Evolutionary conservation across 2,329 filamentous ascomycete species (phyloP), one percentile per base, ranked within the genome.

Genomic region (Cytospora paraplurivora): DNA sequence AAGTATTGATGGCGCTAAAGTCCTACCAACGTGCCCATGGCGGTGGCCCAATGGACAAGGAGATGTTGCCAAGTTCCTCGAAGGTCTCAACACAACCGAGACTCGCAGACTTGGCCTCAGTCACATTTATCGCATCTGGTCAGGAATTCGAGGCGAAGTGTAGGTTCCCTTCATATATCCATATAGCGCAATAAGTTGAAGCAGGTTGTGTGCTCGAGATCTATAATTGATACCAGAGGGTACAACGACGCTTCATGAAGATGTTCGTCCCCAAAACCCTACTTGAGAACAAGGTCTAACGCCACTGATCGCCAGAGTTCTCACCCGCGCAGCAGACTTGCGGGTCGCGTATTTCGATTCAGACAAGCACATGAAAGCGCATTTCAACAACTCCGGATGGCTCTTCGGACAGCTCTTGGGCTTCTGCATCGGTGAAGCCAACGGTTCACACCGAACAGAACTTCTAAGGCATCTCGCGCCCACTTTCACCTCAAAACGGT

Each of bases 331-430:
- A 35, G 34, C 34, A 7, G 34, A 35, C 34, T 35, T 80, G 0
- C 62, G 75, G 64, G 63, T 66, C 0, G 71, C 80, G 8, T 81
- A 79, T 66, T 71, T 70, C 37, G 79, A 81, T 64, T 82, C 79
- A 0, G 72, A 81, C 60, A 73, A 69, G 49, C 79, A 82, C 67
- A 53, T 64, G 27, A 81, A 82, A 66, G 79, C 78, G 3, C 49
- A 63, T 1, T 72, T 74, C 62, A 79, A 79, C 63, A 72, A 81
- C 66, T 72, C 74, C 0, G 79, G 79, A 1, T 77, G 69, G 68
- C 49, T 69, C 15, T 65, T 81, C 69, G 67, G 74, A 49, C 66
- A 76, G 38, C 69, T 82, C 0, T 72, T 82, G 0, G 79, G 79
- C 0, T 61, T 73, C 56, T 81, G 79, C 64, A 60, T 82, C 0